These are phyloP conservation scores for Albifimbria verrucaria DNA, from an alignment of 2,329 filamentous ascomycete genomes.

Conservation along the genomic window DNA sequence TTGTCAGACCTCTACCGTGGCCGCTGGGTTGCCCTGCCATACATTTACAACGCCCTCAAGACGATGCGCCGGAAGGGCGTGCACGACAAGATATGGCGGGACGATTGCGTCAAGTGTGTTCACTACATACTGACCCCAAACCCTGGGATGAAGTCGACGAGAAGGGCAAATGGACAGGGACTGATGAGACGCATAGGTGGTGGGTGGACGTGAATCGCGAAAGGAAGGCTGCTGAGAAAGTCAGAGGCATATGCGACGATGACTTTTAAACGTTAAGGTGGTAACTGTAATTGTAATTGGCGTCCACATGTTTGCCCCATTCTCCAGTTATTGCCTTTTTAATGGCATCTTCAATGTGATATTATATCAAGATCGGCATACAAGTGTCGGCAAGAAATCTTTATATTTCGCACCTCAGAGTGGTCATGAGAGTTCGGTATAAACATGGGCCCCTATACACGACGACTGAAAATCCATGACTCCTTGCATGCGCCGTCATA, in stretches of 20 bases:
- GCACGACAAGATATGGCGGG: slow-evolving; percentile 54
- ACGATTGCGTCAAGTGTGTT: slow-evolving; percentile 56
- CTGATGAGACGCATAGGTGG: slow-evolving; percentile 51
- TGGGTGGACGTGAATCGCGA: slow-evolving; percentile 49
- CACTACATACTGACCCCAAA: slow-evolving; percentile 61
- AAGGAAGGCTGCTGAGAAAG: slow-evolving; percentile 38
- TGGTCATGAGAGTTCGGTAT: no score
- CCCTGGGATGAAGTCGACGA: slow-evolving; percentile 54
- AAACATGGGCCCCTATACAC: no score
- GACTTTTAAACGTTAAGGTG: no score
- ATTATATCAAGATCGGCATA: no score
- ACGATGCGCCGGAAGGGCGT: slow-evolving; percentile 52
- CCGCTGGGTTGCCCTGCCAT: slow-evolving; percentile 57
- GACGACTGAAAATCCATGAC: no score
- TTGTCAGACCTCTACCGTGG: slow-evolving; percentile 52
- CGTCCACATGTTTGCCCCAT: no score
- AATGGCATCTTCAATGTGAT: no score
- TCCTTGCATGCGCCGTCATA: no score
- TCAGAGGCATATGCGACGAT: slow-evolving; percentile 29
- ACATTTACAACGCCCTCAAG: slow-evolving; percentile 62
- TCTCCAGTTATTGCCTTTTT: no score
- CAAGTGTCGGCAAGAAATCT: no score
- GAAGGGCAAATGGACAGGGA: slow-evolving; percentile 39
- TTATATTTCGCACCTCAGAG: no score
- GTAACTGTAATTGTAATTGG: no score